Percentiles rank a stretch among this genome's conserved stretches.
phyloP scores from a whole-genome alignment of 139 green algal species.

The Haematococcus lacustris region DNA sequence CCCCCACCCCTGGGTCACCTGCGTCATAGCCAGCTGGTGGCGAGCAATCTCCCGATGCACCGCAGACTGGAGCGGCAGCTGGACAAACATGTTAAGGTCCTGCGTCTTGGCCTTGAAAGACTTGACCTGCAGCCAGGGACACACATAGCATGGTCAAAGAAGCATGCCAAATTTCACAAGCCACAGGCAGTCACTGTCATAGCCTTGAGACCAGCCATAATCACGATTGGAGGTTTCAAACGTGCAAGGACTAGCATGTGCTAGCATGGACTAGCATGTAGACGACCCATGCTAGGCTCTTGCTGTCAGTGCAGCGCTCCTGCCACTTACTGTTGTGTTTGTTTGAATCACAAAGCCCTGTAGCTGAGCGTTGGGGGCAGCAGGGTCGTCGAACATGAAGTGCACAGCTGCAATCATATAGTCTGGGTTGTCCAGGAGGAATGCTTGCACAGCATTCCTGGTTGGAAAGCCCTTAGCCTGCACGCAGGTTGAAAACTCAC shows the following conservation, averaged over 20 bases:
- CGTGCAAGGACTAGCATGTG: too few species aligned
- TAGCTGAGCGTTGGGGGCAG: not conserved
- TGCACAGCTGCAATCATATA: slow-evolving; percentile 49
- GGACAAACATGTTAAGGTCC: slow-evolving; percentile 59
- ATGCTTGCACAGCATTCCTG: slow-evolving; percentile 50
- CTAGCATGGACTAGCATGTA: too few species aligned
- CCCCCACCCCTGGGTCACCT: too few species aligned
- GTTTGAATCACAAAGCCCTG: slow-evolving; percentile 72
- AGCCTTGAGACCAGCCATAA: too few species aligned
- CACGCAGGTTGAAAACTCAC: not conserved
- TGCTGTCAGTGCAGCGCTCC: too few species aligned
- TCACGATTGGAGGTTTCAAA: too few species aligned
- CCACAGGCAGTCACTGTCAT: too few species aligned
- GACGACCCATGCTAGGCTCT: too few species aligned
- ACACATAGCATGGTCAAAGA: not conserved
- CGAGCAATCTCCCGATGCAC: slow-evolving; percentile 65
- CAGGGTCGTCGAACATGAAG: slow-evolving; percentile 31
- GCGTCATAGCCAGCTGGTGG: slow-evolving; percentile 34
- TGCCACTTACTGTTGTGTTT: slow-evolving; percentile 76
- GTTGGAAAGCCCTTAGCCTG: slow-evolving; percentile 41
- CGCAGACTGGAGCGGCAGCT: slow-evolving; percentile 74
- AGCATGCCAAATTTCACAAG: slow-evolving; percentile 5
- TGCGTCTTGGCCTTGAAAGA: slow-evolving; percentile 71
- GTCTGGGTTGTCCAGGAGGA: slow-evolving; percentile 62
- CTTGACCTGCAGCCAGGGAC: slow-evolving; percentile 34